Percentiles rank a stretch among this genome's conserved stretches.
Conservation (phyloP, 2,329 filamentous ascomycete species). For the Fusarium sp. region DNA sequence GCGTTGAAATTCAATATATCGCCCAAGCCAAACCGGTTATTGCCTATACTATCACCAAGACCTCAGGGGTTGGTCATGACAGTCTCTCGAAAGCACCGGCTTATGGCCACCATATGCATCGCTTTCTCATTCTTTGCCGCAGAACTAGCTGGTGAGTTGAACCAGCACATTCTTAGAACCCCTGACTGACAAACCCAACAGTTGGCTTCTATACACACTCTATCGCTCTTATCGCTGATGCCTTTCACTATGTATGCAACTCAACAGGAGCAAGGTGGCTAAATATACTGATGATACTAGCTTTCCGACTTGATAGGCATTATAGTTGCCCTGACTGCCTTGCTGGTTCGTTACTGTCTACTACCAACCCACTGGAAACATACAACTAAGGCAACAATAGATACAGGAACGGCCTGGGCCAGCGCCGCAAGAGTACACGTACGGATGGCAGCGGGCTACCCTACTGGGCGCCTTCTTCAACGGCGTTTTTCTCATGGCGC, state of each 20-base stretch:
- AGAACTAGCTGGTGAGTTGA: slow-evolving; percentile 58
- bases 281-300: slow-evolving; percentile 50
- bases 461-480: slow-evolving; percentile 84
- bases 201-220: slow-evolving; percentile 78
- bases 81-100: slow-evolving; percentile 54
- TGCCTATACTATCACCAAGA: neutral
- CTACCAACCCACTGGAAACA: neutral
- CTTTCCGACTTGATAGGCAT: slow-evolving; percentile 79
- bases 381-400: slow-evolving; percentile 47
- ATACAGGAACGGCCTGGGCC: slow-evolving; percentile 63
- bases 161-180: neutral
- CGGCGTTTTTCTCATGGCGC: slow-evolving; percentile 76
- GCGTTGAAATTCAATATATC: neutral
- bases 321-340: slow-evolving; percentile 71
- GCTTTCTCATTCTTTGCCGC: slow-evolving; percentile 62
- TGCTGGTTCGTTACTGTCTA: slow-evolving; percentile 60
- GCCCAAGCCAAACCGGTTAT: neutral
- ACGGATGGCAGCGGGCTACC: slow-evolving; percentile 82
- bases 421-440: slow-evolving; percentile 65
- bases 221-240: slow-evolving; percentile 78
- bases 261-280: neutral
- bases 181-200: slow-evolving; percentile 36
- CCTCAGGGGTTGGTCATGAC: slow-evolving; percentile 9
- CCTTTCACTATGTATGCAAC: slow-evolving; percentile 73
- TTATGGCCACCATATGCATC: slow-evolving; percentile 60